These are phyloP conservation scores for Ganoderma resinaceum DNA, from an alignment of 1,284 basidiomycete species.

Conservation along the genomic window DNA sequence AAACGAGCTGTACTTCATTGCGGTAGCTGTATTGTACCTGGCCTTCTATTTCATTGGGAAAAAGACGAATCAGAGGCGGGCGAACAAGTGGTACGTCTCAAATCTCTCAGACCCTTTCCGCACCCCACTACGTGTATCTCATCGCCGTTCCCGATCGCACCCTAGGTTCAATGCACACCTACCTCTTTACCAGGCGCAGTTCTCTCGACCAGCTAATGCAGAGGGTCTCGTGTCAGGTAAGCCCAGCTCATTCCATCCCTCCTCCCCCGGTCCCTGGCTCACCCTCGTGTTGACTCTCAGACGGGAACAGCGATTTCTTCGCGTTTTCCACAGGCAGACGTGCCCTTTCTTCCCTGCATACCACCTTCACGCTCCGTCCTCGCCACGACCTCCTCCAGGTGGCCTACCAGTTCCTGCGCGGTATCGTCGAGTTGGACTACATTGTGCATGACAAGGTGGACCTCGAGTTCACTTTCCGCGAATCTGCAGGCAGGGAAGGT, in stretches of 20 bases:
- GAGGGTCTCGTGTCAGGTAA: conserved; percentile 44
- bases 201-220: conserved; percentile 63
- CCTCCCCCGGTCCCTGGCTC: not conserved
- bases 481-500: conserved; percentile 42
- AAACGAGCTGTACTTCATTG: conserved; percentile 66
- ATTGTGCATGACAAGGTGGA: conserved; percentile 71
- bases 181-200: conserved; percentile 67
- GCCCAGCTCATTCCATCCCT: conserved; percentile 13
- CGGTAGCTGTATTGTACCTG: conserved; percentile 61
- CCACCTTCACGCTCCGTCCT: conserved; percentile 78
- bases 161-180: conserved; percentile 64
- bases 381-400: conserved; percentile 83
- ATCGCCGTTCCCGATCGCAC: conserved; percentile 6
- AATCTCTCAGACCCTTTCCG: conserved; percentile 23
- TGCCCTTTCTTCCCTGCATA: conserved; percentile 78
- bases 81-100: conserved; percentile 57
- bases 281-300: conserved; percentile 49
- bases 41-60: conserved; percentile 61
- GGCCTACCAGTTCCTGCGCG: conserved; percentile 63
- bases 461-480: conserved; percentile 78
- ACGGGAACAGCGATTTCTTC: conserved; percentile 83
- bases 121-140: conserved; percentile 11
- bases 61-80: conserved; percentile 58
- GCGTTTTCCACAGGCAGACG: conserved; percentile 87
- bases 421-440: conserved; percentile 79